These are phyloP conservation scores for Russula foetens DNA, from an alignment of 768 basidiomycete species.

Conservation along the genomic window DNA sequence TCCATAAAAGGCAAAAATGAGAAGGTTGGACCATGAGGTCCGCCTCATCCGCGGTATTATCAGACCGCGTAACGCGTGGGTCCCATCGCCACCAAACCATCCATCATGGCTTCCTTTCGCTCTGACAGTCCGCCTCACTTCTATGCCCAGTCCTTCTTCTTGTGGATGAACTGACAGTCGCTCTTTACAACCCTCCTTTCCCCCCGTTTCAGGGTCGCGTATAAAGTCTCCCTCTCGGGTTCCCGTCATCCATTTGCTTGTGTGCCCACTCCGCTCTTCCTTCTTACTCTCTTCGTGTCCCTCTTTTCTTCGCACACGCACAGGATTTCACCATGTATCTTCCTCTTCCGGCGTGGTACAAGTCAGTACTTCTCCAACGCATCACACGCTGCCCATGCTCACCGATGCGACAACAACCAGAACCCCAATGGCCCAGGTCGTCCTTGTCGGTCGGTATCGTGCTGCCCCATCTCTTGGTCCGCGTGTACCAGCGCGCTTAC, in stretches of 20 bases:
- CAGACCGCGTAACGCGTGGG: too few relatives aligned
- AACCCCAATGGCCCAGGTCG: slow-evolving; percentile 18
- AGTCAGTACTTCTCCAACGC: neutral
- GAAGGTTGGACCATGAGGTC: too few relatives aligned
- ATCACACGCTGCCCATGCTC: neutral
- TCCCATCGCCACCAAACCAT: too few relatives aligned
- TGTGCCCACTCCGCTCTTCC: neutral
- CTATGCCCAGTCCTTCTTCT: too few relatives aligned
- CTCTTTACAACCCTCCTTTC: too few relatives aligned
- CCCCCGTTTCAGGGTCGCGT: slow-evolving; percentile 2
- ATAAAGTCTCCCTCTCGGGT: neutral
- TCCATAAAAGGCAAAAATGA: too few relatives aligned
- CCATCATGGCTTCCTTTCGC: too few relatives aligned
- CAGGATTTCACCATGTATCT: neutral
- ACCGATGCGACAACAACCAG: neutral
- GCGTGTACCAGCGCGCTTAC: neutral
- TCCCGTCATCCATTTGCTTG: too few relatives aligned
- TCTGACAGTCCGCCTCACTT: too few relatives aligned
- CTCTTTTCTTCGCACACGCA: neutral
- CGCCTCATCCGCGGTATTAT: too few relatives aligned
- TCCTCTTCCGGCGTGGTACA: slow-evolving; percentile 17
- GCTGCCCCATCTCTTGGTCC: neutral
- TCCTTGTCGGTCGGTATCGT: slow-evolving; percentile 13
- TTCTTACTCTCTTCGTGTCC: neutral
- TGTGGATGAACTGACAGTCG: too few relatives aligned